Conservation (phyloP, 1,284 basidiomycete genomes). For the Microbotryum silenes-acaulis region DNA sequence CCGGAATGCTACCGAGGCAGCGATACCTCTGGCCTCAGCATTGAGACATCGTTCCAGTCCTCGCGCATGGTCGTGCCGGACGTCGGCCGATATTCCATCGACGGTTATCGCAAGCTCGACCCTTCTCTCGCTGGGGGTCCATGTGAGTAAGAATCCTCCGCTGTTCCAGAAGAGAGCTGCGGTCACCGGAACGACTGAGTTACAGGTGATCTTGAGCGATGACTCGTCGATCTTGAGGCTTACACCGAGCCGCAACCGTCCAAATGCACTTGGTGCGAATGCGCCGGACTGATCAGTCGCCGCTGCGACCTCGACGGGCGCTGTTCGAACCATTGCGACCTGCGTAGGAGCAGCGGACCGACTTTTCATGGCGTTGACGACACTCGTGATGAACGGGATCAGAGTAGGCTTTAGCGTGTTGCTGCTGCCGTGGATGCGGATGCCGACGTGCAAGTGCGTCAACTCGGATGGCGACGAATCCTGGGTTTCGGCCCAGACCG, state of each 20-base stretch:
- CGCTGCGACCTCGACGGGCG: background rate
- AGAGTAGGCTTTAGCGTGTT: conserved; percentile 73
- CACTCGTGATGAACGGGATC: conserved; percentile 69
- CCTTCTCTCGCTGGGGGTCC: conserved; percentile 52
- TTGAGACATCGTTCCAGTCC: conserved; percentile 48
- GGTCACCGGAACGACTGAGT: conserved; percentile 78
- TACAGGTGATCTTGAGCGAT: conserved; percentile 70
- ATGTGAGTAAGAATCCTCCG: conserved; percentile 72
- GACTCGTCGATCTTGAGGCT: conserved; percentile 84
- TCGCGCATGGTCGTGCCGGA: conserved; percentile 43
- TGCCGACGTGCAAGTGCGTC: conserved; percentile 61
- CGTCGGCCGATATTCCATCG: conserved; percentile 16
- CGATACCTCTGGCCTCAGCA: conserved; percentile 55
- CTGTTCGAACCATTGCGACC: too few relatives aligned
- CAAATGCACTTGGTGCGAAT: conserved; percentile 6
- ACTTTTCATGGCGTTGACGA: conserved; percentile 29
- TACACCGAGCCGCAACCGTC: conserved; percentile 59
- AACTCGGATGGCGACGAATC: conserved; percentile 45
- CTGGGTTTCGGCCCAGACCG: conserved; percentile 74
- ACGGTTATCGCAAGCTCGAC: conserved; percentile 11
- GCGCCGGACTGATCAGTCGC: conserved; percentile 13
- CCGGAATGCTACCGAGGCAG: conserved; percentile 58
- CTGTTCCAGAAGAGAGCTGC: conserved; percentile 82
- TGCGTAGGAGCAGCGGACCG: conserved; percentile 4
- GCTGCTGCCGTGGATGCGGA: conserved; percentile 73